A percentile compares a stretch with the other conserved stretches of the same genome.
Evolutionary conservation across 768 basidiomycete species (phyloP).

Genomic region (Coprinopsis strossmayeri): DNA sequence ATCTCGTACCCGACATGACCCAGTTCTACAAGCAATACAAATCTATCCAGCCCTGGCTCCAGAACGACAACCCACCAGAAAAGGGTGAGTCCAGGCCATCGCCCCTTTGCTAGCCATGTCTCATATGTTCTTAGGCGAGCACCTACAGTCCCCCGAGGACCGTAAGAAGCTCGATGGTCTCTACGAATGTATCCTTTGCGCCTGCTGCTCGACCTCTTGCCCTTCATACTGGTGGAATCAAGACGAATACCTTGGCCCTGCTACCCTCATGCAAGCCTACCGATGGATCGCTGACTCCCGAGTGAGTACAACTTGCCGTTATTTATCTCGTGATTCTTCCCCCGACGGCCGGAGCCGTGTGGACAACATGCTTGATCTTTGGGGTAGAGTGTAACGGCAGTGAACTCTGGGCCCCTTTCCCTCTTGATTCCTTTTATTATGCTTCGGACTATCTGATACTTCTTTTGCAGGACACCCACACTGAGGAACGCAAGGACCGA

Average conservation of each 20-base stretch:
- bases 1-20: constrained; percentile 89
- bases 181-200: constrained; percentile 97
- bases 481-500: constrained; percentile 78
- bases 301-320: constrained; percentile 34
- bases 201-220: constrained; percentile 97
- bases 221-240: constrained; percentile 99
- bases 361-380: no score
- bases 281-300: constrained; percentile 98
- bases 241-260: constrained; percentile 96
- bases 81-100: constrained; percentile 29
- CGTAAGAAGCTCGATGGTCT: constrained; percentile 93
- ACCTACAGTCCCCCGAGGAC: constrained; percentile 86
- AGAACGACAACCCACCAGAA: constrained; percentile 87
- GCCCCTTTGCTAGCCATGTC: neutral
- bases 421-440: neutral
- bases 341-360: no score
- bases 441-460: neutral
- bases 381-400: constrained; percentile 1
- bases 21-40: constrained; percentile 99
- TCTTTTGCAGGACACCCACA: constrained; percentile 75
- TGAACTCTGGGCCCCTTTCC: neutral
- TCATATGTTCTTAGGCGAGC: constrained; percentile 46
- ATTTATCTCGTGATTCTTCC: no score
- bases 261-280: constrained; percentile 94
- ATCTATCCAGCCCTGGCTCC: constrained; percentile 93